Percentiles rank a stretch among this genome's conserved stretches.
These are phyloP conservation scores for Candida sp. DNA, from an alignment of 1,139 yeast genomes.

Conservation along the genomic window DNA sequence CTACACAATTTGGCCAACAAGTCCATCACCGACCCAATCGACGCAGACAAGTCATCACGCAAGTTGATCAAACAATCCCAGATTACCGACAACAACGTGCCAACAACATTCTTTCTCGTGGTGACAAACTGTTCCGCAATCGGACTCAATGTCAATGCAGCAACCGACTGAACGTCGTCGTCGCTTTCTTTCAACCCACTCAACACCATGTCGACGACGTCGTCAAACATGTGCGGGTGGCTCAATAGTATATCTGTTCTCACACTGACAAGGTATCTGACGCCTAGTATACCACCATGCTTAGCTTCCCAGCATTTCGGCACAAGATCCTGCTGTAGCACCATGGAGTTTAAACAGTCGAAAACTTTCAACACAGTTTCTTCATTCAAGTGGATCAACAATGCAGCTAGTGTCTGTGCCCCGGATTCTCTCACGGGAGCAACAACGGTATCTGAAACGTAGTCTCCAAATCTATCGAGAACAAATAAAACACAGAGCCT, in stretches of 20 bases:
- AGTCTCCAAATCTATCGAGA: slow-evolving; percentile 95
- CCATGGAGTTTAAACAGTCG: slow-evolving; percentile 66
- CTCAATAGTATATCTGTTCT: slow-evolving; percentile 75
- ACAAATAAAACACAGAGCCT: slow-evolving; percentile 88
- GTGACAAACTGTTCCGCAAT: slow-evolving; percentile 84
- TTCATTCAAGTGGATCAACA: slow-evolving; percentile 68
- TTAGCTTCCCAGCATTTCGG: slow-evolving; percentile 89
- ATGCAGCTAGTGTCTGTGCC: slow-evolving; percentile 93
- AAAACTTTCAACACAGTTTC: slow-evolving; percentile 65
- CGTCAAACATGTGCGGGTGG: slow-evolving; percentile 63
- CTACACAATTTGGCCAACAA: slow-evolving; percentile 86
- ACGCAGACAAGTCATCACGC: slow-evolving; percentile 91
- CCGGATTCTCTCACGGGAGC: slow-evolving; percentile 99
- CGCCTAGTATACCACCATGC: slow-evolving; percentile 97
- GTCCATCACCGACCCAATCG: slow-evolving; percentile 97
- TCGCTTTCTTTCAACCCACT: slow-evolving; percentile 86
- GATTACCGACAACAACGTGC: slow-evolving; percentile 70
- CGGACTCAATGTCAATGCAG: slow-evolving; percentile 93
- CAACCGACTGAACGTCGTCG: slow-evolving; percentile 97
- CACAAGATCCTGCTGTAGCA: slow-evolving; percentile 64
- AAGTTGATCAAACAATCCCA: slow-evolving; percentile 90
- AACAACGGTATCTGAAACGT: slow-evolving; percentile 96
- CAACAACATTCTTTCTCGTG: slow-evolving; percentile 62
- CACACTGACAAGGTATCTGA: slow-evolving; percentile 90
- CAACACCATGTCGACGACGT: slow-evolving; percentile 82